Evolutionary conservation across 2,329 filamentous ascomycete genomes (phyloP).

Genomic region (Fusarium sp.): DNA sequence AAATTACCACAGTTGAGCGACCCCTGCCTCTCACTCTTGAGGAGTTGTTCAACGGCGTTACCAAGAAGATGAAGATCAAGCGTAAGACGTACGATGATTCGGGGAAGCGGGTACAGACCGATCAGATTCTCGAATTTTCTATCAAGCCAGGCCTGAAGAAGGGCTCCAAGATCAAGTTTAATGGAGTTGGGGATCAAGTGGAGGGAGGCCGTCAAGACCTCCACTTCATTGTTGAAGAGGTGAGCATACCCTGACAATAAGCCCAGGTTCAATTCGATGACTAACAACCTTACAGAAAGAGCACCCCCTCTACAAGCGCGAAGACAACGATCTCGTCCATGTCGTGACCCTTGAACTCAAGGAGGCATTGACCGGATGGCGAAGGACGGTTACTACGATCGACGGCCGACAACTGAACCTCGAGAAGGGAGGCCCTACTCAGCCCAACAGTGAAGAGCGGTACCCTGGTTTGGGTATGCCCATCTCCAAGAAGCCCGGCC

Average conservation of each 20-base stretch:
- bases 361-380: slow-evolving; percentile 95
- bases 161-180: slow-evolving; percentile 98
- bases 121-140: slow-evolving; percentile 92
- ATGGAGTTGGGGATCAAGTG: slow-evolving; percentile 96
- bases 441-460: slow-evolving; percentile 83
- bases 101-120: slow-evolving; percentile 87
- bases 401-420: slow-evolving; percentile 89
- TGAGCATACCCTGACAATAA: slow-evolving; percentile 60
- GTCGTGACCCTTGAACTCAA: slow-evolving; percentile 88
- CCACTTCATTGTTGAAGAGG: slow-evolving; percentile 95
- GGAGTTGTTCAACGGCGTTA: slow-evolving; percentile 87
- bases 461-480: slow-evolving; percentile 96
- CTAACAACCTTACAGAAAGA: slow-evolving; percentile 76
- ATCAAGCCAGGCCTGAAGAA: slow-evolving; percentile 97
- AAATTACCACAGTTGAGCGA: slow-evolving; percentile 92
- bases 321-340: slow-evolving; percentile 88
- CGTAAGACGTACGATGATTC: slow-evolving; percentile 92
- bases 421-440: slow-evolving; percentile 86
- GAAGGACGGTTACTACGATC: slow-evolving; percentile 90
- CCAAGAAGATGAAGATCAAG: slow-evolving; percentile 99
- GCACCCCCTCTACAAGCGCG: slow-evolving; percentile 86
- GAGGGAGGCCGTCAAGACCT: slow-evolving; percentile 96
- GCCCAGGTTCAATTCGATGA: slow-evolving; percentile 51
- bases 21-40: slow-evolving; percentile 86
- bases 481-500: slow-evolving; percentile 87